Evolutionary conservation across 495 filamentous ascomycete species (phyloP).

Genomic region (Tuber indicum): DNA sequence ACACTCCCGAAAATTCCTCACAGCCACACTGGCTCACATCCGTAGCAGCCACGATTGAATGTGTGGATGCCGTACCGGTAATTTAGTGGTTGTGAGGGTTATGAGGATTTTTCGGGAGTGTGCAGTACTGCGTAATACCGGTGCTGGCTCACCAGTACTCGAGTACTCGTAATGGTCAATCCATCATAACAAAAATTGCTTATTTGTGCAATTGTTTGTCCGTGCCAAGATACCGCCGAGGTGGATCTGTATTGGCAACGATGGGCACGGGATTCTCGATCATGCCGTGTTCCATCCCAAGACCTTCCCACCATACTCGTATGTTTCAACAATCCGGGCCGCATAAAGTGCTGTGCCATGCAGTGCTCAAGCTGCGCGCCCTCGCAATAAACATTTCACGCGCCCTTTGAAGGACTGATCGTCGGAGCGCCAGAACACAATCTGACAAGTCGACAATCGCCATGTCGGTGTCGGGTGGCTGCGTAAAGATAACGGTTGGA

Average conservation of each 20-base stretch:
- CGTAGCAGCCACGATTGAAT: background rate
- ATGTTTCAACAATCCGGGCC: background rate
- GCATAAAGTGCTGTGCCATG: background rate
- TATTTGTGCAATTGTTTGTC: background rate
- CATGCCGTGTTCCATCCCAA: background rate
- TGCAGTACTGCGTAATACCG: too few species aligned
- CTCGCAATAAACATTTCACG: background rate
- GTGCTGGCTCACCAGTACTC: too few species aligned
- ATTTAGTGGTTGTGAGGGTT: background rate
- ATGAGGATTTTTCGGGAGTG: background rate
- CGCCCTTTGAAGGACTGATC: background rate
- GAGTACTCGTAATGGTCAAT: background rate
- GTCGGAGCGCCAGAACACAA: background rate
- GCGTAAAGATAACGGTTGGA: background rate
- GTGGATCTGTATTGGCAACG: background rate
- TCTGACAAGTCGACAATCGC: background rate
- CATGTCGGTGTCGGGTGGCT: background rate
- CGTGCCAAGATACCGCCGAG: background rate
- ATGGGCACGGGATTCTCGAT: background rate
- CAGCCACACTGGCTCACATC: background rate
- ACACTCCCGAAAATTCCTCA: background rate
- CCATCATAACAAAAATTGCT: background rate
- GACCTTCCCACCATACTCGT: background rate
- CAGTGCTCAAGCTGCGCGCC: background rate
- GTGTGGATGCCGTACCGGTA: background rate